A percentile compares a stretch with the other conserved stretches of the same genome.
These are phyloP conservation scores for Backusella sp. DNA, from an alignment of 192 early-diverging fungal genomes.

Conservation along the genomic window DNA sequence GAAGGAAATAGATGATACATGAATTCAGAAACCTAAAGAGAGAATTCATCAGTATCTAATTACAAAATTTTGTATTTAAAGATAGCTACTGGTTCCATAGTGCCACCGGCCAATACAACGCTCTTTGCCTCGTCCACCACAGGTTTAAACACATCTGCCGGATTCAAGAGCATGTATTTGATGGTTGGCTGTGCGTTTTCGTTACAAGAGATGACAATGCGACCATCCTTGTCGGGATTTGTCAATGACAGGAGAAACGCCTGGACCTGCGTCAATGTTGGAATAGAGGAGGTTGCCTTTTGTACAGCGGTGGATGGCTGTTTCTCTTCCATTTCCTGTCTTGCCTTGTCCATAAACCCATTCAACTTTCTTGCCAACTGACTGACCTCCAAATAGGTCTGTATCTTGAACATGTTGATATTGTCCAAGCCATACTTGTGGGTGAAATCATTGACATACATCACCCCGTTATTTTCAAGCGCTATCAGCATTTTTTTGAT, in stretches of 20 bases:
- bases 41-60: not conserved
- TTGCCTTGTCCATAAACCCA: constrained; percentile 48
- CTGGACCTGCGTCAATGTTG: constrained; percentile 47
- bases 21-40: constrained; percentile 44
- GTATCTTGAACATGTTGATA: constrained; percentile 80
- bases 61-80: too few species aligned
- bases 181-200: constrained; percentile 29
- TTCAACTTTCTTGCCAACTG: constrained; percentile 66
- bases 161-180: constrained; percentile 87
- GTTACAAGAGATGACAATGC: constrained; percentile 50
- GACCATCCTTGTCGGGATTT: constrained; percentile 68
- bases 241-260: constrained; percentile 55
- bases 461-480: constrained; percentile 33
- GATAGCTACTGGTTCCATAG: constrained; percentile 80
- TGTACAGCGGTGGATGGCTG: not conserved
- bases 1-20: constrained; percentile 53
- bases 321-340: constrained; percentile 14
- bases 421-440: constrained; percentile 68
- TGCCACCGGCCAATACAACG: constrained; percentile 89
- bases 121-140: constrained; percentile 79
- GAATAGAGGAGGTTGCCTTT: constrained; percentile 26
- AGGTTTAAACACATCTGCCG: constrained; percentile 72
- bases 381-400: constrained; percentile 65
- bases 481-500: constrained; percentile 50
- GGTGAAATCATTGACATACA: constrained; percentile 69